Evolutionary conservation across 495 filamentous ascomycete genomes (phyloP), one percentile per base, ranked within the genome.

Genomic region (Cenococcum geophilum): DNA sequence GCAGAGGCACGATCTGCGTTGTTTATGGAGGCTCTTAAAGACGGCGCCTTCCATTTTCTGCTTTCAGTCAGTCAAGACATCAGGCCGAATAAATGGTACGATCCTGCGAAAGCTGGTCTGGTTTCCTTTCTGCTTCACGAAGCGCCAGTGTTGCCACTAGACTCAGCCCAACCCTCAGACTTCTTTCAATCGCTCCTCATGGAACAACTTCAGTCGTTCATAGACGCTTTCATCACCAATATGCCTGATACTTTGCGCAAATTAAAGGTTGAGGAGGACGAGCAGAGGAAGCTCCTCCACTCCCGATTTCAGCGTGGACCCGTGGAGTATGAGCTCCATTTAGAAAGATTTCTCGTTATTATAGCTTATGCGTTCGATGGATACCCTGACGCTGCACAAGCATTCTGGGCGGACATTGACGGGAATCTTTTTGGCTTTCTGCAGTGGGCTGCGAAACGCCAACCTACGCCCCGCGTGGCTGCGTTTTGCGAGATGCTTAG

Each of bases 401-500:
- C 82, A 45, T 96, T 97, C 62, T 97, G 92, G 92, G 79, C 78
- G 49, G 91, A 95, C 62, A 80, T 84, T 1, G 95, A 97, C 63
- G 86, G 89, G 65, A 95, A 96, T 65, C 76, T 97, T 45, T 86
- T 87, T 63, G 93, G 93, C 5, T 99, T 99, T 69, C 77, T 99
- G 62, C 86, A 91, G 58, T 99, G 95, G 95, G 89, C 92, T 25
- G 95, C 95, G 1, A 85, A 86, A 62, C 81, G 92, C 64, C 90
- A 92, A 64, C 93, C 93, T 8, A 95, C 95, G 5, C 93, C 93
- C 18, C 83, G 95, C 34, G 91, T 91, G 56, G 91, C 89, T 68
- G 91, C 92, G 16, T 97, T 97, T 67, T 97, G 92, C 72, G 95
- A 97, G 72, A 87, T 97, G 85, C 78, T 99, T 10, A 86, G 89